Evolutionary conservation across 169 alveolate genomes (phyloP), one percentile per base, ranked within the genome.

Genomic region (Cardiosporidium cionae): DNA sequence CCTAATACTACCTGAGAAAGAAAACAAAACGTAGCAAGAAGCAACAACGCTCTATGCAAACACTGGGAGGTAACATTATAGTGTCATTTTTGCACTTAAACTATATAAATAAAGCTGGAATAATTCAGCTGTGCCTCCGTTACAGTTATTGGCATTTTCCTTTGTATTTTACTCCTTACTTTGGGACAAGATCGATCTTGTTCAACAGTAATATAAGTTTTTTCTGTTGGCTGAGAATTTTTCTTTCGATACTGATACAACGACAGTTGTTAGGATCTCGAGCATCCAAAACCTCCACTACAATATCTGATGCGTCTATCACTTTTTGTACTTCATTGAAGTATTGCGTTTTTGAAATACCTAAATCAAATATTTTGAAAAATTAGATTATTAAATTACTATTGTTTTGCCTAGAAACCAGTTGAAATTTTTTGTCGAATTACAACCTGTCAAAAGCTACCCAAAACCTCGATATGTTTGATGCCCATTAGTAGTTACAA

Each of bases 141-240:
- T 16, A 16, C 16, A 16, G 69, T n/a, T 63, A 16, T n/a, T n/a
- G 69, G 69, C 27, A 63, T 63, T 63, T 9, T n/a, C 23, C 16
- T 63, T 16, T n/a, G 22, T 16, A 63, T 16, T 44, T n/a, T 63
- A n/a, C 89, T 7, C 82, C 87, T 31, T 89, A 87, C 28, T 89
- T 83, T n/a, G 97, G 98, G 28, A 95, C 91, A 75, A 95, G 82
- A 79, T 95, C 98, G 6, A 95, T 89, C 77, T 95, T 95, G 80
- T 92, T 95, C 65, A 95, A 77, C 52, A 95, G 89, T 27, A 95
- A 75, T 37, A 95, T 85, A 25, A 95, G 76, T 77, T 86, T 92
- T 79, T 95, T 95, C 22, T 92, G 93, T 58, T 72, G 79, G 54
- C 90, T 81, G 28, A 91, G 64, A 3, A 89, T 87, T 75, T 82